phyloP scores from a whole-genome alignment of 2,329 filamentous ascomycete genomes.

The Penicillium thymicola region DNA sequence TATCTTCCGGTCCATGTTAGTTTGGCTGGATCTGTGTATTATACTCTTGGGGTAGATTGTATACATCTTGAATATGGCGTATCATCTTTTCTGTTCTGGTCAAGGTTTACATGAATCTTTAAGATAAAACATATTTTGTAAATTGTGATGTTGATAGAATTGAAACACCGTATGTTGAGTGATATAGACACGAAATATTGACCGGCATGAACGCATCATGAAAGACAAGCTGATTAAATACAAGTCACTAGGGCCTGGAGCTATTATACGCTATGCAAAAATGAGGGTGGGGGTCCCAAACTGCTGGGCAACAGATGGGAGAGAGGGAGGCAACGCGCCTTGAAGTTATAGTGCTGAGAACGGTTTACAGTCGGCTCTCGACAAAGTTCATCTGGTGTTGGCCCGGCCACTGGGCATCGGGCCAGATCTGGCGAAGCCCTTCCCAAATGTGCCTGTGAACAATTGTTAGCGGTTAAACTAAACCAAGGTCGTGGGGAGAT shows the following conservation, averaged over 20 bases:
- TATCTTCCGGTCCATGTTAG: conserved; percentile 12
- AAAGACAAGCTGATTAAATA: conserved; percentile 10
- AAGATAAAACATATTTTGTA: neutral
- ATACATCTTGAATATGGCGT: conserved; percentile 10
- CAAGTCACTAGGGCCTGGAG: neutral
- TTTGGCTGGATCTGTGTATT: conserved; percentile 11
- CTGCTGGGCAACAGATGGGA: neutral
- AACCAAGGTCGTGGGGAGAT: neutral
- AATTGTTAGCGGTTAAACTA: conserved; percentile 15
- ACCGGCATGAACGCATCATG: conserved; percentile 6
- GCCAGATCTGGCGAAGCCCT: conserved; percentile 87
- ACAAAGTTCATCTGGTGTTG: conserved; percentile 66
- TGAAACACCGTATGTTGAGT: conserved; percentile 1
- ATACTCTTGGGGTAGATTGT: conserved; percentile 13
- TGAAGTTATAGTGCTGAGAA: neutral
- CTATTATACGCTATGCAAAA: conserved; percentile 20
- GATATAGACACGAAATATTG: conserved; percentile 7
- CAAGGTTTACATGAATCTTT: conserved; percentile 1
- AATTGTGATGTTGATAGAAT: neutral
- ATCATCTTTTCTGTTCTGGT: conserved; percentile 7
- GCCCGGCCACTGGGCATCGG: conserved; percentile 78
- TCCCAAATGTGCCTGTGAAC: conserved; percentile 80
- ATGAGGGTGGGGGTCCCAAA: conserved; percentile 10
- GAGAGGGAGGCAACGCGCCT: neutral
- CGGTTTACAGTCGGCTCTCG: conserved; percentile 72